A percentile compares a stretch with the other conserved stretches of the same genome.
Evolutionary conservation across 768 basidiomycete genomes (phyloP).

Genomic region (Pisolithus tinctorius): DNA sequence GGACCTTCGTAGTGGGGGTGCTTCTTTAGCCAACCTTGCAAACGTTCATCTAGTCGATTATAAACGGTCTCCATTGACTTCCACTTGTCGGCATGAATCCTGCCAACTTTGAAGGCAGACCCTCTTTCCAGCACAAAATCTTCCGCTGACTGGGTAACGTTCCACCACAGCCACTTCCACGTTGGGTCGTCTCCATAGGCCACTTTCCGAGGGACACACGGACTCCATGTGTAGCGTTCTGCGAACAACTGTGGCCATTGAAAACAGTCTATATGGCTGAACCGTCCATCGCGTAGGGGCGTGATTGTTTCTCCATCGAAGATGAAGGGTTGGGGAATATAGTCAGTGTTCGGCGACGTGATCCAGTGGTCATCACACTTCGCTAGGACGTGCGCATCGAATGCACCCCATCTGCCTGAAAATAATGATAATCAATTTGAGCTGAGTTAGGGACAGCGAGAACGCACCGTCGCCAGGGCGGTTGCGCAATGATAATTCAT

Average conservation of each 20-base stretch:
- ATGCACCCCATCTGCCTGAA: no score
- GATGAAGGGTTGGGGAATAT: background rate
- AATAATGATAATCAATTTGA: no score
- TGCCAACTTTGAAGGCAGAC: background rate
- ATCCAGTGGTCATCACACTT: background rate
- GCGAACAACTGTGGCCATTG: constrained; percentile 1
- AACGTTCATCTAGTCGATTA: background rate
- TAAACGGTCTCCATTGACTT: background rate
- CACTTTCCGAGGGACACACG: background rate
- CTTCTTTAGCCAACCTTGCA: background rate
- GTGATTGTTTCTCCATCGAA: background rate
- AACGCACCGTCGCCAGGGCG: no score
- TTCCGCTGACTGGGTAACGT: background rate
- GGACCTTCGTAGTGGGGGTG: background rate
- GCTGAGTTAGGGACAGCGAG: no score
- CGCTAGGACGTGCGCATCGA: no score
- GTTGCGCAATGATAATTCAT: no score
- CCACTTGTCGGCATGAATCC: background rate
- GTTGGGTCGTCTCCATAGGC: background rate
- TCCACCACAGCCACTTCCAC: background rate
- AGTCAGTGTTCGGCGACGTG: background rate
- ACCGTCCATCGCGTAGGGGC: background rate
- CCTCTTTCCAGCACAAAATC: background rate
- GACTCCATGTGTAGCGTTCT: background rate
- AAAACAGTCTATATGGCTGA: background rate